These are phyloP conservation scores for Candida andamanensis DNA, from an alignment of 805 yeast genomes.

Conservation along the genomic window DNA sequence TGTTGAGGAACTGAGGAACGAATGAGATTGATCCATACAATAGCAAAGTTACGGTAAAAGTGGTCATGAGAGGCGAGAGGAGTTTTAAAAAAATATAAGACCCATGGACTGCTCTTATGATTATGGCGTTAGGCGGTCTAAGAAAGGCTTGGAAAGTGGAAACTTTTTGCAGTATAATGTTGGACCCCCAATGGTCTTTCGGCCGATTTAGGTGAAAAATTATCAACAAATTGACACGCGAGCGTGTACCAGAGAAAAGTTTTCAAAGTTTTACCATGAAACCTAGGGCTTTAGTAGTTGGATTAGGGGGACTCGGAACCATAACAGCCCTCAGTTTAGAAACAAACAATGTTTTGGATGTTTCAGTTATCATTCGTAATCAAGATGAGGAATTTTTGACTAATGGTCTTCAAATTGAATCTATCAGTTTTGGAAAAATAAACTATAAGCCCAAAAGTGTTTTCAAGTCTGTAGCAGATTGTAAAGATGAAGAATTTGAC, in stretches of 20 bases:
- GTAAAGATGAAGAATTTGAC: constrained; percentile 27
- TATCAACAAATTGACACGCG: too few species aligned
- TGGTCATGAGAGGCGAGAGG: too few species aligned
- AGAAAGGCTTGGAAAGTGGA: too few species aligned
- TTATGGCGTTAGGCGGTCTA: too few species aligned
- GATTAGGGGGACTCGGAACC: constrained; percentile 86
- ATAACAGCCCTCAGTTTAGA: constrained; percentile 64
- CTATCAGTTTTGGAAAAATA: constrained; percentile 29
- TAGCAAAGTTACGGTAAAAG: too few species aligned
- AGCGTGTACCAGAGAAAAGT: too few species aligned
- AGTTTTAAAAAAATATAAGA: too few species aligned
- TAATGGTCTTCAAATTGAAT: constrained; percentile 28
- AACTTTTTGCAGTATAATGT: too few species aligned
- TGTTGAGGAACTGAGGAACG: background rate
- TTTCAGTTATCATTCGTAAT: constrained; percentile 34
- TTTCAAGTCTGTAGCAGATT: constrained; percentile 25
- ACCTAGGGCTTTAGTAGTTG: constrained; percentile 53
- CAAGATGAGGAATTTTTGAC: constrained; percentile 25
- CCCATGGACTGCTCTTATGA: too few species aligned
- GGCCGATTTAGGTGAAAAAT: too few species aligned
- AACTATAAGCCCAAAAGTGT: constrained; percentile 27
- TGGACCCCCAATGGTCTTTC: too few species aligned
- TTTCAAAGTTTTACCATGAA: constrained; percentile 1
- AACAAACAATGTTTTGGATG: constrained; percentile 38
- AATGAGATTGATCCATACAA: too few species aligned